Evolutionary conservation across 176 grass and related monocot species (phyloP).

Genomic region (Aegilops sharonensis): DNA sequence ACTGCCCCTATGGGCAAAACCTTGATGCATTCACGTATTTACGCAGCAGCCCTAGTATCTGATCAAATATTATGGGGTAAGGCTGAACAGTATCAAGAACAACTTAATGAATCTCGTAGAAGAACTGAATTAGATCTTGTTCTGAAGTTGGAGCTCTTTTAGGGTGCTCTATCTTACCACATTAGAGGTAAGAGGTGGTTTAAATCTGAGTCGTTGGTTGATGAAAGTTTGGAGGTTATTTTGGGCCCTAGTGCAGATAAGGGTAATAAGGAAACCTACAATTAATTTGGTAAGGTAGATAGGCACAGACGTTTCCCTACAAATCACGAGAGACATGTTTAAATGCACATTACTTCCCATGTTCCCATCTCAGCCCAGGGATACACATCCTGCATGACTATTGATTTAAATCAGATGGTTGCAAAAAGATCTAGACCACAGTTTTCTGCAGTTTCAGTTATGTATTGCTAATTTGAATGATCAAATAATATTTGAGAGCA

Average conservation of each 20-base stretch:
- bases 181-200: not conserved
- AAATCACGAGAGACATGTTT: not conserved
- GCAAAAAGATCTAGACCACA: not conserved
- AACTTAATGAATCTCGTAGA: not conserved
- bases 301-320: not conserved
- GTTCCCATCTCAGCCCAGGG: not conserved
- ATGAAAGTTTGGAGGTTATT: not conserved
- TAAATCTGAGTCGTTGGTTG: not conserved
- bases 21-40: not conserved
- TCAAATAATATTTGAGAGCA: not conserved
- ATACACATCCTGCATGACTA: not conserved
- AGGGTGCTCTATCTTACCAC: not conserved
- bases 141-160: not conserved
- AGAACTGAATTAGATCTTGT: not conserved
- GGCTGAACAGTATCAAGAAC: not conserved
- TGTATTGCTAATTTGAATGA: not conserved
- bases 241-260: not conserved
- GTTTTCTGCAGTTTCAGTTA: not conserved
- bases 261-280: not conserved
- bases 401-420: not conserved
- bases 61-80: not conserved
- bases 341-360: slow-evolving; percentile 3
- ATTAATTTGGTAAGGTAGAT: not conserved
- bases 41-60: not conserved
- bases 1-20: not conserved